Evolutionary conservation across 2,329 filamentous ascomycete species (phyloP), one percentile per base, ranked within the genome.

Genomic region (Verticillium zaregamsianum): DNA sequence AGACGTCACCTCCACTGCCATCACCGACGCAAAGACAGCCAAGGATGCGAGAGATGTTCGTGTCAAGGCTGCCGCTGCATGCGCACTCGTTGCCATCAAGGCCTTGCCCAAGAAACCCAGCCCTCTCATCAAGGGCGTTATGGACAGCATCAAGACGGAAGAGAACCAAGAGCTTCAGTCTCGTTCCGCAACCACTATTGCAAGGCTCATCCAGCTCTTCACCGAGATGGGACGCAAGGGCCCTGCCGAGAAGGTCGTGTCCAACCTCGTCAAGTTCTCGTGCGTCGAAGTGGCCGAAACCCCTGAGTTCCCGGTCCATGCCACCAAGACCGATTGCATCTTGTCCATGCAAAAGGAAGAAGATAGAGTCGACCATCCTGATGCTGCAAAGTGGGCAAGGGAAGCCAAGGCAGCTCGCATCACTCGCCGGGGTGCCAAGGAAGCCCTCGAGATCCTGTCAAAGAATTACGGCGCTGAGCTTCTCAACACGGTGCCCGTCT

Each of bases 251-350:
- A 99, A 99, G 78, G 91, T 99, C 15, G 93, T 98, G 32, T 89
- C 91, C 56, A 99, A 99, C 71, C 77, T 99, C 59, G 92, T 96
- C 77, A 98, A 97, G 72, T 99, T 97, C 76, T 97, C 93, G 66
- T 99, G 95, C 71, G 92, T 97, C 70, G 95, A 99, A 73, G 96
- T 96, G 1, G 94, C 95, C 0, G 96, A 99, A 74, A 99, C 96
- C 0, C 95, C 95, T 0, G 95, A 98, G 70, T 98, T 98, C 73
- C 87, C 89, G 5, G 89, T 91, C 32, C 95, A 98, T 70, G 90
- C 90, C 2, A 74, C 81, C 54, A 89, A 96, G 70, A 90, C 89
- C 55, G 87, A 88, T 66, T 89, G 90, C 15, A 95, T 99, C 61
- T 78, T 99, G 17, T 98, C 95, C 0, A 88, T 99, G 74, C 92